These are phyloP conservation scores for Margaritispora aquatica DNA, from an alignment of 495 filamentous ascomycete species.

Conservation along the genomic window DNA sequence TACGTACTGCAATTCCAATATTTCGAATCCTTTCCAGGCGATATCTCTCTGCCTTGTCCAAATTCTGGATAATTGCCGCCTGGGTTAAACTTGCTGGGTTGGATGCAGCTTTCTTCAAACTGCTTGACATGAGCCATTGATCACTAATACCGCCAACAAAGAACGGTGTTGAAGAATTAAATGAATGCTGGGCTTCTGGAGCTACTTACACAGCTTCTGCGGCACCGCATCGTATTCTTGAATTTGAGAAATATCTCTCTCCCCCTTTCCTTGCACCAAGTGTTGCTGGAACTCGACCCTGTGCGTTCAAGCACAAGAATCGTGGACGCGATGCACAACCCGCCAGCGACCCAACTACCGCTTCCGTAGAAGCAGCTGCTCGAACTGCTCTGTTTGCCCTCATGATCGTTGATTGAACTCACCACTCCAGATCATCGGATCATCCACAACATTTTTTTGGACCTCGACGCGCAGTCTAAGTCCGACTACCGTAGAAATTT, in stretches of 20 bases:
- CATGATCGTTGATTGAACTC: constrained; percentile 22
- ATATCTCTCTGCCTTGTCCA: constrained; percentile 67
- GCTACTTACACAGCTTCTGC: constrained; percentile 39
- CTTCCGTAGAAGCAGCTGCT: constrained; percentile 16
- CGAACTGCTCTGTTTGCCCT: constrained; percentile 26
- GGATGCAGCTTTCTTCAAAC: constrained; percentile 55
- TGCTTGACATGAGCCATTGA: constrained; percentile 13
- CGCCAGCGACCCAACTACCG: constrained; percentile 11
- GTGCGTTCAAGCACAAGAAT: constrained; percentile 20
- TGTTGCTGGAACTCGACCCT: constrained; percentile 18
- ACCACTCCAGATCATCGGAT: not conserved
- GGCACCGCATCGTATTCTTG: constrained; percentile 29
- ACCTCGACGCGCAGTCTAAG: not conserved
- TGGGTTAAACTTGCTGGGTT: constrained; percentile 55
- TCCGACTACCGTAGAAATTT: not conserved
- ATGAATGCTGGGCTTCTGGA: not conserved
- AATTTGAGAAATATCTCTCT: constrained; percentile 24
- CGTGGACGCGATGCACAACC: constrained; percentile 9
- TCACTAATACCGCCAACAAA: not conserved
- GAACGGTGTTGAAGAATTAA: no score
- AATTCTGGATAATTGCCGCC: constrained; percentile 38
- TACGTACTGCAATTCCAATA: constrained; percentile 78
- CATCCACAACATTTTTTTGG: constrained; percentile 7
- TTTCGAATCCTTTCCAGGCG: constrained; percentile 80
- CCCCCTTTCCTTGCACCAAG: constrained; percentile 20